Evolutionary conservation across 139 green algal species (phyloP), one percentile per base, ranked within the genome.

Genomic region (Micractinium conductrix): DNA sequence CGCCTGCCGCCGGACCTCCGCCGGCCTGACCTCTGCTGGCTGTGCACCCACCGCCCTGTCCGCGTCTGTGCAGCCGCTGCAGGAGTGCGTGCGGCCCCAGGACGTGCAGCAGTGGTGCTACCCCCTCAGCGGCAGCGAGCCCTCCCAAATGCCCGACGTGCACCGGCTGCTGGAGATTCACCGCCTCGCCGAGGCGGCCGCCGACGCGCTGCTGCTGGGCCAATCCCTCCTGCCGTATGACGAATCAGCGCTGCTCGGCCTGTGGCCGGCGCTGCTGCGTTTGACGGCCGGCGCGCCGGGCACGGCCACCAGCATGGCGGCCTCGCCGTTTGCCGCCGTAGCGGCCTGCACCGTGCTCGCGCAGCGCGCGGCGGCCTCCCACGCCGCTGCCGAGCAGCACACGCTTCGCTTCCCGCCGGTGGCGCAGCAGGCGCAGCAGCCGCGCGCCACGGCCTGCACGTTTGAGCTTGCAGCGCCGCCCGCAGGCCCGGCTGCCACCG

Each of bases 221-320:
- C 53, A 42, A 38, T 28, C 55, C 2, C 55, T 82, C 26, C 10
- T 38, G 17, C 50, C 62, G 2, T 4, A 17, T 1, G 55, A 82
- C 0, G 58, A 72, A 21, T 38, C 38, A 7, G 58, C 76, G 10
- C 58, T 82, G 26, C 58, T 82, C 26, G 26, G 42, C 33, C 53
- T 82, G 76, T 72, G 53, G 76, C 76, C 76, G 38, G 40, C 35
- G 38, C 76, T 82, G 76, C 76, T 82, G 58, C 76, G 14, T 8
- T 26, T 73, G 19, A 72, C 76, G 1, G 76, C 58, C 26, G 28
- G 17, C 6, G 37, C 42, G 1, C 58, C 55, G 26, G 38, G 42
- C 35, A 43, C 35, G 1, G 65, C 14, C 2, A 43, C 55, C 9
- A 28, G 26, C 53, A 42, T 21, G 0, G 24, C 40, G 38, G n/a